A percentile compares a stretch with the other conserved stretches of the same genome.
These are phyloP conservation scores for Aspergillus felis DNA, from an alignment of 2,329 filamentous ascomycete genomes.

Conservation along the genomic window DNA sequence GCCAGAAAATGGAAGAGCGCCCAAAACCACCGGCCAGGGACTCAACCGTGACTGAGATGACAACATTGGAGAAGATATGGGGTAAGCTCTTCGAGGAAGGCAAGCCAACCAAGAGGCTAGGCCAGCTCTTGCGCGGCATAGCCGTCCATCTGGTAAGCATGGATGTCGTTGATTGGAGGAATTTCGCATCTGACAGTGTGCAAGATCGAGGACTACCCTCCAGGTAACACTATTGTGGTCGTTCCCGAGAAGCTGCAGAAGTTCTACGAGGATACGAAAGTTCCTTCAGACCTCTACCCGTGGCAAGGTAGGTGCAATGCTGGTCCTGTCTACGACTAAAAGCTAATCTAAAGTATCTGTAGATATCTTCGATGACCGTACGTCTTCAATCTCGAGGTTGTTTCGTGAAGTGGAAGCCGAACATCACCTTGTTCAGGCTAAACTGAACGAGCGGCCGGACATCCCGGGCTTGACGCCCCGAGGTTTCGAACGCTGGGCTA, in stretches of 20 bases:
- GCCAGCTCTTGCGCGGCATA: constrained; percentile 68
- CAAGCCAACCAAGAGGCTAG: constrained; percentile 63
- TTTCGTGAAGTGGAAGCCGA: constrained; percentile 54
- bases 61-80: constrained; percentile 69
- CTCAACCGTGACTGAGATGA: constrained; percentile 47
- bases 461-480: constrained; percentile 62
- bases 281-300: constrained; percentile 64
- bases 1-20: constrained; percentile 26
- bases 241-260: constrained; percentile 69
- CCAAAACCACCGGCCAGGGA: constrained; percentile 37
- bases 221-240: constrained; percentile 66
- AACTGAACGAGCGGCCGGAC: constrained; percentile 50
- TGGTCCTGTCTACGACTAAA: neutral
- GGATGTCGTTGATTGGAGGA: neutral
- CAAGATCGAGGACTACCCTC: constrained; percentile 67
- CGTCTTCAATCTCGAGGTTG: constrained; percentile 55
- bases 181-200: constrained; percentile 10
- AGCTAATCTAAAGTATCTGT: constrained; percentile 11
- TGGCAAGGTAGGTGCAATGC: constrained; percentile 56
- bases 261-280: constrained; percentile 66
- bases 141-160: constrained; percentile 66
- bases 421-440: constrained; percentile 62
- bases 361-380: constrained; percentile 55
- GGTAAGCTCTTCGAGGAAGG: constrained; percentile 68
- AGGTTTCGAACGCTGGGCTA: constrained; percentile 71